Conservation (phyloP, 2,329 filamentous ascomycete genomes). For the Stylonectria norvegica region DNA sequence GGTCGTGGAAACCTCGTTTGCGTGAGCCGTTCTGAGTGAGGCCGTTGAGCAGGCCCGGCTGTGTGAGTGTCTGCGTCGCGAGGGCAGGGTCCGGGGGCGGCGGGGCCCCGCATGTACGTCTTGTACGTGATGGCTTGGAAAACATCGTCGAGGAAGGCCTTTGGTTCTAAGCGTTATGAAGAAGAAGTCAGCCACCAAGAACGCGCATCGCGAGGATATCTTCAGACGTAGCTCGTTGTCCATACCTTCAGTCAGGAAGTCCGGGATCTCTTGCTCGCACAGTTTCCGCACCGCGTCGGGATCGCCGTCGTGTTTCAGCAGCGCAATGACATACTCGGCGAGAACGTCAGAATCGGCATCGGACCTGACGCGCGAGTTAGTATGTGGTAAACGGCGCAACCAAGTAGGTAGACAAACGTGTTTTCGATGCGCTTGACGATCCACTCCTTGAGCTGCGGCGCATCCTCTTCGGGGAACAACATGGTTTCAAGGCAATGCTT, state of each 20-base stretch:
- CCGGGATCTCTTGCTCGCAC: slow-evolving; percentile 68
- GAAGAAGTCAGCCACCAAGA: slow-evolving; percentile 11
- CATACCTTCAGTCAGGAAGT: slow-evolving; percentile 67
- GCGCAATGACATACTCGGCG: slow-evolving; percentile 78
- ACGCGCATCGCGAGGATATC: too few relatives aligned
- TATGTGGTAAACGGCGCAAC: too few relatives aligned
- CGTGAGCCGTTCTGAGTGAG: slow-evolving; percentile 22
- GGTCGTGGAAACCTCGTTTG: slow-evolving; percentile 38
- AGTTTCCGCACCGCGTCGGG: slow-evolving; percentile 61
- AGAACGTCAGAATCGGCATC: slow-evolving; percentile 79
- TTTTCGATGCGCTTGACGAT: slow-evolving; percentile 73
- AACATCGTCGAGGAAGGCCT: slow-evolving; percentile 65
- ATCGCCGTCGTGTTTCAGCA: slow-evolving; percentile 67
- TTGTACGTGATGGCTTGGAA: slow-evolving; percentile 63
- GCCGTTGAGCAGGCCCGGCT: slow-evolving; percentile 16
- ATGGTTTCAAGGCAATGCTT: slow-evolving; percentile 37
- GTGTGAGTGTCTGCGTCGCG: slow-evolving; percentile 10
- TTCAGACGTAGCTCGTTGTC: too few relatives aligned
- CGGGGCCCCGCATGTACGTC: slow-evolving; percentile 54
- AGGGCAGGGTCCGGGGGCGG: slow-evolving; percentile 39
- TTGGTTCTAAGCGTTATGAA: slow-evolving; percentile 28
- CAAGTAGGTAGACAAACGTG: slow-evolving; percentile 66
- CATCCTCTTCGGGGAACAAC: slow-evolving; percentile 62
- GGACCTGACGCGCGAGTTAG: slow-evolving; percentile 49
- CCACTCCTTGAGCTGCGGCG: slow-evolving; percentile 67